These are phyloP conservation scores for Clohesyomyces aquaticus DNA, from an alignment of 495 filamentous ascomycete species.

Conservation along the genomic window DNA sequence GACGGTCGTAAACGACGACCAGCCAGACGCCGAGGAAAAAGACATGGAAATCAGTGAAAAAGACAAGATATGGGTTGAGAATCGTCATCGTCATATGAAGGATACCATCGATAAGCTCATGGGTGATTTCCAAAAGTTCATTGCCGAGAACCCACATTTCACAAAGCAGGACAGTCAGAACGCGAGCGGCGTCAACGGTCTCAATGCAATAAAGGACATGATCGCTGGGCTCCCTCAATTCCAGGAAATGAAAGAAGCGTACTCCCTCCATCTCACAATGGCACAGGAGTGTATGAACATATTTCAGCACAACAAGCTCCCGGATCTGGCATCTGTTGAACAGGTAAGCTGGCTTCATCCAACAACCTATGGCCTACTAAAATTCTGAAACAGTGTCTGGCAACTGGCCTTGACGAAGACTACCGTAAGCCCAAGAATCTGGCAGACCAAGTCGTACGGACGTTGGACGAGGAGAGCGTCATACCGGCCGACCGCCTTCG, in stretches of 20 bases:
- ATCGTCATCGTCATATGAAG: slow-evolving; percentile 95
- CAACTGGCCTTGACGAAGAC: slow-evolving; percentile 92
- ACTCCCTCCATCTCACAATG: slow-evolving; percentile 94
- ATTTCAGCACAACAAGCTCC: slow-evolving; percentile 81
- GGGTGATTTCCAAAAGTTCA: slow-evolving; percentile 87
- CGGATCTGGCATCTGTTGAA: slow-evolving; percentile 84
- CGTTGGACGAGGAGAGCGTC: slow-evolving; percentile 79
- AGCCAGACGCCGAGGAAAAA: slow-evolving; percentile 69
- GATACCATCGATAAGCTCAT: slow-evolving; percentile 94
- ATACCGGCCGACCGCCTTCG: slow-evolving; percentile 74
- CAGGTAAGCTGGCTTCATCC: slow-evolving; percentile 51
- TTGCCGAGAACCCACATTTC: slow-evolving; percentile 92
- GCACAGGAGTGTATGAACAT: slow-evolving; percentile 96
- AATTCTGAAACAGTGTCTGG: slow-evolving; percentile 63
- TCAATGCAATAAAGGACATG: slow-evolving; percentile 97
- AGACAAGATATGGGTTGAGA: slow-evolving; percentile 91
- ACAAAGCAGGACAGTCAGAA: slow-evolving; percentile 69
- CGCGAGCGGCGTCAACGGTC: slow-evolving; percentile 71
- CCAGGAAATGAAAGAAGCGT: slow-evolving; percentile 90
- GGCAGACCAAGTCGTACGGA: slow-evolving; percentile 79
- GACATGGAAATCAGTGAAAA: slow-evolving; percentile 88
- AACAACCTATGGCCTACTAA: slow-evolving; percentile 22
- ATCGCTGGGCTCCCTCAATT: slow-evolving; percentile 92
- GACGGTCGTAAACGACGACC: slow-evolving; percentile 73
- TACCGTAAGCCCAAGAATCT: slow-evolving; percentile 87